Conservation (phyloP, 352 stramenopile genomes). For the Phytophthora quininea region DNA sequence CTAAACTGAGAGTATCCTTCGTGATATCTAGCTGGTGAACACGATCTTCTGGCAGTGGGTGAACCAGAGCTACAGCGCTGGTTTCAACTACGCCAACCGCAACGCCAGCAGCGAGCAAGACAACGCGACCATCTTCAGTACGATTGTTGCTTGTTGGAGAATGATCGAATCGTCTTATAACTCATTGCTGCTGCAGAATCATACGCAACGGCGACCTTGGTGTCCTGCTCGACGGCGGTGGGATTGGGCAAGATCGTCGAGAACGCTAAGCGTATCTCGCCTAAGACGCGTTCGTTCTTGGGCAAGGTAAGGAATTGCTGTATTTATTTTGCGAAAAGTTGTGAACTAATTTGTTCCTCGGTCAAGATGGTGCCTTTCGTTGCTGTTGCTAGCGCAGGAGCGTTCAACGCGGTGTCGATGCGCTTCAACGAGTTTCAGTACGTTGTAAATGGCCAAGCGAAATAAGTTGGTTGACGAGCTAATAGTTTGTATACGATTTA, state of each 20-base stretch:
- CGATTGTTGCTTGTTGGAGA: slow-evolving; percentile 11
- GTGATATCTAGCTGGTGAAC: slow-evolving; percentile 52
- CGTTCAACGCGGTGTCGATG: slow-evolving; percentile 89
- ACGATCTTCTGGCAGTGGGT: slow-evolving; percentile 91
- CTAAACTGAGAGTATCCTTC: too few relatives aligned
- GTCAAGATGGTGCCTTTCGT: slow-evolving; percentile 85
- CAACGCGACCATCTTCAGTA: slow-evolving; percentile 78
- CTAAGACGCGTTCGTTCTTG: slow-evolving; percentile 58
- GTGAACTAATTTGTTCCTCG: neutral
- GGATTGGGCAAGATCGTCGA: slow-evolving; percentile 80
- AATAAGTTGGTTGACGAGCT: neutral
- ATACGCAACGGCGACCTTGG: slow-evolving; percentile 76
- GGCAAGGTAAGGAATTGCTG: slow-evolving; percentile 50
- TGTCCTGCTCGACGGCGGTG: slow-evolving; percentile 81
- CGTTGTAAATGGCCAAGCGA: slow-evolving; percentile 20
- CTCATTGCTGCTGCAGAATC: slow-evolving; percentile 49
- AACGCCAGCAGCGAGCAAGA: slow-evolving; percentile 85
- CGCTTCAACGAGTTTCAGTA: slow-evolving; percentile 88
- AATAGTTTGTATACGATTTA: slow-evolving; percentile 3
- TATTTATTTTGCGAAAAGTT: neutral
- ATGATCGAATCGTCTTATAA: too few relatives aligned
- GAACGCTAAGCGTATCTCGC: slow-evolving; percentile 75
- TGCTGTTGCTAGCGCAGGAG: slow-evolving; percentile 80
- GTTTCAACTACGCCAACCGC: slow-evolving; percentile 91
- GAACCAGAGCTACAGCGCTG: slow-evolving; percentile 90